phyloP scores from a whole-genome alignment of 768 basidiomycete genomes.

The Gymnopilus junonius region DNA sequence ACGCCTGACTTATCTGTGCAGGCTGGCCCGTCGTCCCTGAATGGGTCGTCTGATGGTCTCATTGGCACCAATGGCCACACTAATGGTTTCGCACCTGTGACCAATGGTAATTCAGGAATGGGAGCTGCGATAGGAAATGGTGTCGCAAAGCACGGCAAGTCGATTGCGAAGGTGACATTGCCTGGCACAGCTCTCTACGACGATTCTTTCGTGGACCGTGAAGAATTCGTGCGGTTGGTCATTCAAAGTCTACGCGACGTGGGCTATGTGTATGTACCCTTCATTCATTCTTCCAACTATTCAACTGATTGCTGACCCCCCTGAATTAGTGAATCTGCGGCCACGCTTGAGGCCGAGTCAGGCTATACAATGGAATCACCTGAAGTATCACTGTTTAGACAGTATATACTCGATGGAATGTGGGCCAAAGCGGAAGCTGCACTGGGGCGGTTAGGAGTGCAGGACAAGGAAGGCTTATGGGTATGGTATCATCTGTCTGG shows the following conservation, averaged over 20 bases:
- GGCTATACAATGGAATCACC: conserved; percentile 85
- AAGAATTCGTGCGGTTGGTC: conserved; percentile 89
- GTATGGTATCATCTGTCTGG: conserved; percentile 42
- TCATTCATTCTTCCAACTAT: conserved; percentile 15
- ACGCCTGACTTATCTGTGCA: conserved; percentile 47
- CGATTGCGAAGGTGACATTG: conserved; percentile 64
- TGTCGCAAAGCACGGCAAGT: conserved; percentile 50
- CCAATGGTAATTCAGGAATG: conserved; percentile 38
- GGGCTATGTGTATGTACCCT: conserved; percentile 65
- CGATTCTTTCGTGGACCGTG: conserved; percentile 79
- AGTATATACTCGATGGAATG: conserved; percentile 75
- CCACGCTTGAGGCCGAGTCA: conserved; percentile 89
- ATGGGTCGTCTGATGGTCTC: conserved; percentile 25
- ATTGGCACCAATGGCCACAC: conserved; percentile 42
- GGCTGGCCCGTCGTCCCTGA: conserved; percentile 56
- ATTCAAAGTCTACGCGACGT: conserved; percentile 91
- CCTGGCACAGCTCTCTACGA: conserved; percentile 80
- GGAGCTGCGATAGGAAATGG: conserved; percentile 49
- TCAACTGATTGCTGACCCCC: conserved; percentile 7
- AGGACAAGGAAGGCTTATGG: conserved; percentile 69
- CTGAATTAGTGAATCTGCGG: conserved; percentile 76
- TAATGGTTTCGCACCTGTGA: conserved; percentile 42
- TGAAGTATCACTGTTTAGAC: conserved; percentile 79
- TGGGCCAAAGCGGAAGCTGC: conserved; percentile 82
- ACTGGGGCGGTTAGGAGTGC: conserved; percentile 69